Conservation (phyloP, 495 filamentous ascomycete genomes). For the Penicillium silybi region DNA sequence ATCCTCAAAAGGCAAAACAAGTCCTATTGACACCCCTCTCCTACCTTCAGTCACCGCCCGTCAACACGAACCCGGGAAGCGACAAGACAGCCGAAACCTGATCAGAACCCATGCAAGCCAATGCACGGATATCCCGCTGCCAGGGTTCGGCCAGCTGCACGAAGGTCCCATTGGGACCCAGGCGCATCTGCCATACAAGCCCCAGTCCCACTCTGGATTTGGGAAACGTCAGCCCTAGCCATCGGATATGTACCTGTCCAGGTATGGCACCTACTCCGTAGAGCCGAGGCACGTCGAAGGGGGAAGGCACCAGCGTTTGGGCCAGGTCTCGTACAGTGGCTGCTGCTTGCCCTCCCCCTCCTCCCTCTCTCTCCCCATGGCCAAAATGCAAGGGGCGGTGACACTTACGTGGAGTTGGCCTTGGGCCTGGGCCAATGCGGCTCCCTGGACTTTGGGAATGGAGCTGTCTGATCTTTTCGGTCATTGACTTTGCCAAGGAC, state of each 20-base stretch:
- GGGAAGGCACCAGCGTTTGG: constrained; percentile 1
- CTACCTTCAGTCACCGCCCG: neutral
- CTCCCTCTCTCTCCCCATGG: too few relatives aligned
- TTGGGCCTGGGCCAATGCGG: neutral
- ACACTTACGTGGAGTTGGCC: neutral
- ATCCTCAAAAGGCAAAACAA: too few relatives aligned
- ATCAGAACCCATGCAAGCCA: constrained; percentile 11
- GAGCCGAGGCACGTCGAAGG: neutral
- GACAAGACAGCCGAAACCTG: neutral
- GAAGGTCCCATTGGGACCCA: neutral
- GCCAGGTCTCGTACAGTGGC: neutral
- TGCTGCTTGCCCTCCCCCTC: constrained; percentile 5
- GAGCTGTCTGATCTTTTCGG: neutral
- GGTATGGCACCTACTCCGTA: too few relatives aligned
- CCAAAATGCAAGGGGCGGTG: constrained; percentile 13
- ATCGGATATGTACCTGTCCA: too few relatives aligned
- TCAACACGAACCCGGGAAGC: neutral
- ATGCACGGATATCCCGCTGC: constrained; percentile 10
- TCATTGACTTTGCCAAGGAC: neutral
- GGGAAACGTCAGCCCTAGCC: neutral
- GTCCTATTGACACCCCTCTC: too few relatives aligned
- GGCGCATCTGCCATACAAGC: constrained; percentile 1
- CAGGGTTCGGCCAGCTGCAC: constrained; percentile 7
- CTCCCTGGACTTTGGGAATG: neutral
- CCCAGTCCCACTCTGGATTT: neutral